Conservation (phyloP, 305 asterid species). For the Salvia sclarea region DNA sequence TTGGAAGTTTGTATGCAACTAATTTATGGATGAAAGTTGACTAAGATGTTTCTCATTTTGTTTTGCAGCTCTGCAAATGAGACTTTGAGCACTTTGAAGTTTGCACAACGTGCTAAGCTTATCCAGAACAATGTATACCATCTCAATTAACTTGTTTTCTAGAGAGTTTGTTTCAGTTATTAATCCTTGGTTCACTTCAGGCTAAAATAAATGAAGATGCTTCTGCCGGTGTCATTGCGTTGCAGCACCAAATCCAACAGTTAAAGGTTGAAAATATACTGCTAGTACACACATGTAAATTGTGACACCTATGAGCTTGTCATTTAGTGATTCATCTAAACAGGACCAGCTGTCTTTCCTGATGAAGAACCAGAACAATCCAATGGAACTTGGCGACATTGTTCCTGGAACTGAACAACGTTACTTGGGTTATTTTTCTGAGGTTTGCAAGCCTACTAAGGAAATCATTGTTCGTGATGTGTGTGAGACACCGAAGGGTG, state of each 20-base stretch:
- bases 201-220: slow-evolving; percentile 96
- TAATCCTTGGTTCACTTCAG: slow-evolving; percentile 40
- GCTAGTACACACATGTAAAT: slow-evolving; percentile 18
- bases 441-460: slow-evolving; percentile 39
- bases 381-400: slow-evolving; percentile 35
- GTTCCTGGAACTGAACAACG: slow-evolving; percentile 39
- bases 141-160: slow-evolving; percentile 27
- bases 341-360: slow-evolving; percentile 81
- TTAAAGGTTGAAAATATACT: slow-evolving; percentile 56
- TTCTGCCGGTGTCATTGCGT: slow-evolving; percentile 67
- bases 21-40: slow-evolving; percentile 22
- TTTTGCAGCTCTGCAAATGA: slow-evolving; percentile 70
- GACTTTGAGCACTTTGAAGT: slow-evolving; percentile 83
- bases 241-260: slow-evolving; percentile 74
- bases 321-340: slow-evolving; percentile 32
- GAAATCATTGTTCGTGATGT: slow-evolving; percentile 35
- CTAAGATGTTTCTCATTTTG: slow-evolving; percentile 16
- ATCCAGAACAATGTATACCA: slow-evolving; percentile 75
- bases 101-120: slow-evolving; percentile 89
- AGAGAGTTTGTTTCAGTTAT: slow-evolving; percentile 13
- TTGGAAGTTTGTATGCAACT: slow-evolving; percentile 1
- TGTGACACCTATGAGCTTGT: slow-evolving; percentile 31
- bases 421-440: slow-evolving; percentile 40
- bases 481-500: slow-evolving; percentile 34
- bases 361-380: slow-evolving; percentile 54